Conservation (phyloP, 306 rosid genomes). For the Acmispon strigosus region DNA sequence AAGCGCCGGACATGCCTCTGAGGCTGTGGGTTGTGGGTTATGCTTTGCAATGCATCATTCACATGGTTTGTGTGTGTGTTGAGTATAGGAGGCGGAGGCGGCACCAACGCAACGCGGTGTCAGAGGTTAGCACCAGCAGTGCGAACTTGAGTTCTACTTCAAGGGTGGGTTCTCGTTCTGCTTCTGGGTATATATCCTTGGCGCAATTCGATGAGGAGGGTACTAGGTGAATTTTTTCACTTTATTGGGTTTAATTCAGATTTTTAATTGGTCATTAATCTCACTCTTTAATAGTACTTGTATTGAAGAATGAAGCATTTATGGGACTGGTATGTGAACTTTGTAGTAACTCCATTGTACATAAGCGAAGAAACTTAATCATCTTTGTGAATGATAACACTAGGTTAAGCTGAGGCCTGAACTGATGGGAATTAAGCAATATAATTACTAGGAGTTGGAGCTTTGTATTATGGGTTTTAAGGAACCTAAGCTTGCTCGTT, state of each 20-base stretch:
- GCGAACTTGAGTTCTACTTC: conserved; percentile 39
- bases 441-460: not conserved
- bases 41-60: conserved; percentile 70
- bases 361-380: not conserved
- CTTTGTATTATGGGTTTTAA: not conserved
- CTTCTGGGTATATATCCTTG: conserved; percentile 37
- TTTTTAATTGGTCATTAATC: not conserved
- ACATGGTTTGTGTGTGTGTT: conserved; percentile 66
- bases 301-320: not conserved
- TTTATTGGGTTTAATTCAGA: not conserved
- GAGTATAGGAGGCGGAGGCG: conserved; percentile 60
- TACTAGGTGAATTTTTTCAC: conserved; percentile 40
- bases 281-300: not conserved
- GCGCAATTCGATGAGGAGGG: conserved; percentile 51
- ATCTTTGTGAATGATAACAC: not conserved
- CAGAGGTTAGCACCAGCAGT: conserved; percentile 27
- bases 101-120: conserved; percentile 26
- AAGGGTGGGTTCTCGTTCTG: conserved; percentile 31
- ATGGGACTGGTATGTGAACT: not conserved
- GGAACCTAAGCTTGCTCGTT: not conserved
- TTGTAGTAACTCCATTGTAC: not conserved
- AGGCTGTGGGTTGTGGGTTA: conserved; percentile 81
- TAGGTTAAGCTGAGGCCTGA: not conserved
- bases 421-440: not conserved
- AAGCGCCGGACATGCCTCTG: conserved; percentile 69